A percentile compares a stretch with the other conserved stretches of the same genome.
Conservation (phyloP, 768 basidiomycete genomes). For the Dacryopinax spathularia region DNA sequence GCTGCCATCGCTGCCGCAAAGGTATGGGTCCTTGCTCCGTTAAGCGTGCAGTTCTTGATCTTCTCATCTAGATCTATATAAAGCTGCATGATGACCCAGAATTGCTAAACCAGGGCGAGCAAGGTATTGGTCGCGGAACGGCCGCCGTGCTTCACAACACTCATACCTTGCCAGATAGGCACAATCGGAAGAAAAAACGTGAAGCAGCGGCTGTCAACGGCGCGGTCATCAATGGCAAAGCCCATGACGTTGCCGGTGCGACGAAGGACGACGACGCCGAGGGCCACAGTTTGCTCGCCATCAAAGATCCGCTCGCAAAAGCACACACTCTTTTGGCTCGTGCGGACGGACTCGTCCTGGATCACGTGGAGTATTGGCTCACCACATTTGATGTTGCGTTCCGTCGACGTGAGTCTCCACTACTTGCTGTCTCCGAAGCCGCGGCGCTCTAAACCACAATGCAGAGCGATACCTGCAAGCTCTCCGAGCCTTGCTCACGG, state of each 20-base stretch:
- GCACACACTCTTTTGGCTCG: slow-evolving; percentile 60
- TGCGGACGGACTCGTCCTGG: slow-evolving; percentile 37
- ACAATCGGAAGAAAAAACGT: slow-evolving; percentile 75
- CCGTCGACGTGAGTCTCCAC: slow-evolving; percentile 50
- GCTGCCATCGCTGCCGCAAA: slow-evolving; percentile 57
- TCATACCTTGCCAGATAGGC: slow-evolving; percentile 45
- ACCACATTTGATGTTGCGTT: slow-evolving; percentile 68
- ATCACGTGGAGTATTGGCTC: slow-evolving; percentile 57
- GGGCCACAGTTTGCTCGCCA: slow-evolving; percentile 52
- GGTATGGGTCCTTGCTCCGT: slow-evolving; percentile 28
- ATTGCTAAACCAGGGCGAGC: slow-evolving; percentile 28
- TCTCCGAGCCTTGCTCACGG: slow-evolving; percentile 46
- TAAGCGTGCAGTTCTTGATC: slow-evolving; percentile 6
- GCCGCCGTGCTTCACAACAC: slow-evolving; percentile 11
- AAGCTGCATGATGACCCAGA: slow-evolving; percentile 56
- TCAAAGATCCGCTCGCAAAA: slow-evolving; percentile 53
- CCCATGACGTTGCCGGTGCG: slow-evolving; percentile 34
- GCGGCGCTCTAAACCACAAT: neutral
- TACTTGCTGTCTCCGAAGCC: neutral
- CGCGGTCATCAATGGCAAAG: slow-evolving; percentile 15
- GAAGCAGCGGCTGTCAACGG: slow-evolving; percentile 38
- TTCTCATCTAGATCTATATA: slow-evolving; percentile 49
- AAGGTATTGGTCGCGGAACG: slow-evolving; percentile 9
- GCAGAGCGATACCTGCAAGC: slow-evolving; percentile 75
- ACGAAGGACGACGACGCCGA: slow-evolving; percentile 73